Conservation (phyloP, 1,284 basidiomycete species). For the Ceratobasidium sp. region DNA sequence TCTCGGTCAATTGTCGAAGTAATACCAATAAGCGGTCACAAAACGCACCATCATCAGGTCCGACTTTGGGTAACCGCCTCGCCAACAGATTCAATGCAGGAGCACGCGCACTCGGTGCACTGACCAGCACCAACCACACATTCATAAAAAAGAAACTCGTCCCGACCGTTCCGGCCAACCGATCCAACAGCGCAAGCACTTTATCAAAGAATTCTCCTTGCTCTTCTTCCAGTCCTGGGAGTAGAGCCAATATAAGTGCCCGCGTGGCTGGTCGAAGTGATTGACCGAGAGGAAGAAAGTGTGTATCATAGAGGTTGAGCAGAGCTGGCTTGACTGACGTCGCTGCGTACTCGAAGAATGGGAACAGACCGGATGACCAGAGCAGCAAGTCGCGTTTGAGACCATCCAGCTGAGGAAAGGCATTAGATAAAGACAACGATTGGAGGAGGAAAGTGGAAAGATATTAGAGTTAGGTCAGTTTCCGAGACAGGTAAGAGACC, state of each 20-base stretch:
- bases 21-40: no score
- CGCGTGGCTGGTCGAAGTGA: conserved; percentile 90
- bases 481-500: background rate
- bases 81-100: conserved; percentile 88
- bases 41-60: conserved; percentile 68
- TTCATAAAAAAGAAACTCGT: conserved; percentile 94
- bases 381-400: conserved; percentile 86
- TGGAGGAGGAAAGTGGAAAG: no score
- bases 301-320: conserved; percentile 85
- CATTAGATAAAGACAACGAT: background rate
- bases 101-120: conserved; percentile 84
- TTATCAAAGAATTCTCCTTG: conserved; percentile 97
- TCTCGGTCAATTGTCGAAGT: no score
- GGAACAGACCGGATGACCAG: conserved; percentile 97
- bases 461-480: no score
- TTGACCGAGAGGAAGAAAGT: conserved; percentile 87
- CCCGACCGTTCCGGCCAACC: conserved; percentile 81
- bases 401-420: conserved; percentile 76
- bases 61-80: conserved; percentile 74
- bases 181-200: conserved; percentile 83
- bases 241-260: conserved; percentile 88
- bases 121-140: conserved; percentile 92
- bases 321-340: conserved; percentile 93
- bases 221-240: conserved; percentile 95
- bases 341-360: conserved; percentile 97